Evolutionary conservation across 768 basidiomycete species (phyloP).

Genomic region (Leccinum rimulosum): DNA sequence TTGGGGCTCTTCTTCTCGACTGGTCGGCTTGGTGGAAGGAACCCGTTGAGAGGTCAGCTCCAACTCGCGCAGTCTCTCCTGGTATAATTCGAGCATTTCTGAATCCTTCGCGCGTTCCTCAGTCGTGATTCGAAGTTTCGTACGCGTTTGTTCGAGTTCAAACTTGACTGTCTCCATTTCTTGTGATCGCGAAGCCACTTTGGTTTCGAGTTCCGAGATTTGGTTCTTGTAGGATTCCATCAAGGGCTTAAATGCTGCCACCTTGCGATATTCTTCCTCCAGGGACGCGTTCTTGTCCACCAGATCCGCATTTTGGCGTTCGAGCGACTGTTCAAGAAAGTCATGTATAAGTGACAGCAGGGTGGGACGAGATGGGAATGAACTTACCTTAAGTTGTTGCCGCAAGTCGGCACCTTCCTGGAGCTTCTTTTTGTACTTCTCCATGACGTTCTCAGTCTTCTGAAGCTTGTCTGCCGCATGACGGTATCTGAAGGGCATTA

Average conservation of each 20-base stretch:
- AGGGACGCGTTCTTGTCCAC: conserved; percentile 88
- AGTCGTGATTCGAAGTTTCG: conserved; percentile 61
- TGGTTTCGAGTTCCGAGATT: conserved; percentile 76
- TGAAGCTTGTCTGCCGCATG: conserved; percentile 90
- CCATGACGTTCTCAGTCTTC: conserved; percentile 96
- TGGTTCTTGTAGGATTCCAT: conserved; percentile 92
- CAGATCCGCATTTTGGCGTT: conserved; percentile 89
- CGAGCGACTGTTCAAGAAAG: conserved; percentile 57
- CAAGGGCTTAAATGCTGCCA: conserved; percentile 80
- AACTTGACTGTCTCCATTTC: conserved; percentile 72
- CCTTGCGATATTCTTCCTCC: conserved; percentile 91
- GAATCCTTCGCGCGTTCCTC: conserved; percentile 77
- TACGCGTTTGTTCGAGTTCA: conserved; percentile 72
- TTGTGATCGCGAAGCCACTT: conserved; percentile 59
- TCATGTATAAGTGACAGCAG: neutral
- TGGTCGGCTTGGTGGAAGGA: conserved; percentile 30
- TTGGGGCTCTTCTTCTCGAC: conserved; percentile 15
- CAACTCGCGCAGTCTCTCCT: conserved; percentile 86
- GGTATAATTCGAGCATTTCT: conserved; percentile 84
- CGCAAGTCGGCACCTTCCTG: conserved; percentile 91
- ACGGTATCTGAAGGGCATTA: conserved; percentile 56
- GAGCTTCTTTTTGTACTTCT: conserved; percentile 98
- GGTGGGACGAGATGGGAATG: conserved; percentile 10
- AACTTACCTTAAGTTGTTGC: conserved; percentile 73
- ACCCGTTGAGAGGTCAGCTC: conserved; percentile 65